A percentile compares a stretch with the other conserved stretches of the same genome.
phyloP scores from a whole-genome alignment of 306 rosid genomes.

The Chamaecrista fasciculata region DNA sequence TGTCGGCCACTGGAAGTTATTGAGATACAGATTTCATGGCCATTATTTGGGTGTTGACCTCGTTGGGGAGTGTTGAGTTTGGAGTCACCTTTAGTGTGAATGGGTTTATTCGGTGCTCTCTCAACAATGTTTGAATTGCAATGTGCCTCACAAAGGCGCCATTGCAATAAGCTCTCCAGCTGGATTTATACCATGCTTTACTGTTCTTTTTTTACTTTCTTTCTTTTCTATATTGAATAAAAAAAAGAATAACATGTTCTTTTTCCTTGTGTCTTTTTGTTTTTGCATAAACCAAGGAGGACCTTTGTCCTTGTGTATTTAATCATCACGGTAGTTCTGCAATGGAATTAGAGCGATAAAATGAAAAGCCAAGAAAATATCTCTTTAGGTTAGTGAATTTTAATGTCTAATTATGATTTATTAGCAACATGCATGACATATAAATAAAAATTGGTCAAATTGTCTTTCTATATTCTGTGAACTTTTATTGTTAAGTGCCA shows the following conservation, averaged over 20 bases:
- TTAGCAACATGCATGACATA: too few relatives aligned
- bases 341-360: not conserved
- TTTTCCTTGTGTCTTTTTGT: not conserved
- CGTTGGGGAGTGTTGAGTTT: slow-evolving; percentile 34
- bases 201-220: not conserved
- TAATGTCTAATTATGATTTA: not conserved
- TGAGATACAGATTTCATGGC: slow-evolving; percentile 30
- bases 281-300: slow-evolving; percentile 26
- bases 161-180: slow-evolving; percentile 41
- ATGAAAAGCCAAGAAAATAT: not conserved
- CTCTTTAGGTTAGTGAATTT: not conserved
- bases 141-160: slow-evolving; percentile 15
- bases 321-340: not conserved
- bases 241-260: not conserved
- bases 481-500: too few relatives aligned
- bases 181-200: slow-evolving; percentile 22
- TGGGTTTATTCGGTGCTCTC: not conserved
- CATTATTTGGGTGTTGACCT: slow-evolving; percentile 50
- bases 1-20: slow-evolving; percentile 63
- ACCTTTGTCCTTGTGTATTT: slow-evolving; percentile 33
- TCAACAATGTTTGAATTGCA: slow-evolving; percentile 14
- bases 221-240: too few relatives aligned
- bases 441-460: too few relatives aligned
- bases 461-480: too few relatives aligned
- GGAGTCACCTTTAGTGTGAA: not conserved